Evolutionary conservation across 2,329 filamentous ascomycete genomes (phyloP).

Genomic region (Parasarocladium wereldwijsianum): DNA sequence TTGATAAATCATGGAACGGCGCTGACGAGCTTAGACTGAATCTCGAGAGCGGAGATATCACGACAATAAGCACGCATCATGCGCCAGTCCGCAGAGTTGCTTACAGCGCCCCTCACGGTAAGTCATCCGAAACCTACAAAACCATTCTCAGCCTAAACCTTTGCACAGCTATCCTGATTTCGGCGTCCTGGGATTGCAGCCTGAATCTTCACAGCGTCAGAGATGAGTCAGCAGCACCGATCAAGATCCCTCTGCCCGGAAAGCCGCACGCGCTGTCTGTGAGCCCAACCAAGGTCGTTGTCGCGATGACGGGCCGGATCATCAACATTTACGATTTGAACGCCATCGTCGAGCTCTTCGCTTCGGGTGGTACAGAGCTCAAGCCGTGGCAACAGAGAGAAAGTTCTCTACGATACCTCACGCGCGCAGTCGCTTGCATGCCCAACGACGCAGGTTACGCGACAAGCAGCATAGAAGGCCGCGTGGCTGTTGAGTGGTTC

Average conservation of each 20-base stretch:
- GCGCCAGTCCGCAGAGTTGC: slow-evolving; percentile 71
- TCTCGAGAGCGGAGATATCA: slow-evolving; percentile 56
- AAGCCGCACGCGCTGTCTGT: slow-evolving; percentile 83
- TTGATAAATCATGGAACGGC: background rate
- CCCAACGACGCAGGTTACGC: slow-evolving; percentile 91
- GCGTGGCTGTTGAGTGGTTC: slow-evolving; percentile 96
- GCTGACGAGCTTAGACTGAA: slow-evolving; percentile 35
- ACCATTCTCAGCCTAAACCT: background rate
- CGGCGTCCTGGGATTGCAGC: slow-evolving; percentile 85
- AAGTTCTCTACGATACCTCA: slow-evolving; percentile 92
- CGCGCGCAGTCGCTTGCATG: slow-evolving; percentile 87
- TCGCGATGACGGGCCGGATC: slow-evolving; percentile 89
- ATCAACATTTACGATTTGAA: slow-evolving; percentile 88
- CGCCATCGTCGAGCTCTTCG: slow-evolving; percentile 42
- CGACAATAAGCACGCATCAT: slow-evolving; percentile 61
- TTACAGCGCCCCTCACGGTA: slow-evolving; percentile 61
- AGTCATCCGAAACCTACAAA: slow-evolving; percentile 11
- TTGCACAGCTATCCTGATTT: slow-evolving; percentile 56
- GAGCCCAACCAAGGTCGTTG: slow-evolving; percentile 67
- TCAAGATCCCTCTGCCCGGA: slow-evolving; percentile 57
- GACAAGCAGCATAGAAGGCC: slow-evolving; percentile 81
- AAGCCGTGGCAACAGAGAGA: slow-evolving; percentile 89
- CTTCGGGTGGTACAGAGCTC: slow-evolving; percentile 29
- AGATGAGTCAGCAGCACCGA: slow-evolving; percentile 35
- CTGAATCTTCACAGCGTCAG: slow-evolving; percentile 66